phyloP scores from a whole-genome alignment of 257 asterid genomes.

The Paraleonurus japonicus region DNA sequence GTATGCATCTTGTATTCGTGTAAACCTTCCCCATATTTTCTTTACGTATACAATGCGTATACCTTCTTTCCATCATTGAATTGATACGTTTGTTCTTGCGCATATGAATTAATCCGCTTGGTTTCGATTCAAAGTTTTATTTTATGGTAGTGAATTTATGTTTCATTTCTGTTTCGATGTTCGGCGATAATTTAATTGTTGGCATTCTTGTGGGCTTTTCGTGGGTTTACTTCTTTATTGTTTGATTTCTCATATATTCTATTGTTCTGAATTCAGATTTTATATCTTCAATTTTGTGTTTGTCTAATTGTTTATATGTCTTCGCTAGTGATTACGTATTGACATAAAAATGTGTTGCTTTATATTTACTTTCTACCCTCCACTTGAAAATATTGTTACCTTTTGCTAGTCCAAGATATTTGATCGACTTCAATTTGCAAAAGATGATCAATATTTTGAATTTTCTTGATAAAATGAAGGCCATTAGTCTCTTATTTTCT shows the following conservation, averaged over 20 bases:
- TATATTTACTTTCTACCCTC: too few relatives aligned
- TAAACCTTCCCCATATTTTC: background rate
- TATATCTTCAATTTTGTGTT: background rate
- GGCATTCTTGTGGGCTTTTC: too few relatives aligned
- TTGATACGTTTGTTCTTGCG: too few relatives aligned
- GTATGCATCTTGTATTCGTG: conserved; percentile 2
- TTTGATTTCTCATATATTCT: too few relatives aligned
- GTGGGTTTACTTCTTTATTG: too few relatives aligned
- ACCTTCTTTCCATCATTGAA: conserved; percentile 5
- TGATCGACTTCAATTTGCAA: background rate
- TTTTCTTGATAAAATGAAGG: too few relatives aligned
- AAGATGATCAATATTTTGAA: background rate
- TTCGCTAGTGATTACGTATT: background rate
- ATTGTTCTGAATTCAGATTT: background rate
- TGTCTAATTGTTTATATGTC: background rate
- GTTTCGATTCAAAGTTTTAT: too few relatives aligned
- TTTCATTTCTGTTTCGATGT: too few relatives aligned
- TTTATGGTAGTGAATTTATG: too few relatives aligned
- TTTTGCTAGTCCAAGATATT: background rate
- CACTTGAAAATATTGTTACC: background rate
- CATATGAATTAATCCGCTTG: too few relatives aligned
- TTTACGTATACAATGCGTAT: background rate
- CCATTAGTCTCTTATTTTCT: background rate
- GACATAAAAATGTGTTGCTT: background rate
- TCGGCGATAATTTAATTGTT: too few relatives aligned